A percentile compares a stretch with the other conserved stretches of the same genome.
Conservation (phyloP, 2,329 filamentous ascomycete species). For the Neonectria neomacrospora region DNA sequence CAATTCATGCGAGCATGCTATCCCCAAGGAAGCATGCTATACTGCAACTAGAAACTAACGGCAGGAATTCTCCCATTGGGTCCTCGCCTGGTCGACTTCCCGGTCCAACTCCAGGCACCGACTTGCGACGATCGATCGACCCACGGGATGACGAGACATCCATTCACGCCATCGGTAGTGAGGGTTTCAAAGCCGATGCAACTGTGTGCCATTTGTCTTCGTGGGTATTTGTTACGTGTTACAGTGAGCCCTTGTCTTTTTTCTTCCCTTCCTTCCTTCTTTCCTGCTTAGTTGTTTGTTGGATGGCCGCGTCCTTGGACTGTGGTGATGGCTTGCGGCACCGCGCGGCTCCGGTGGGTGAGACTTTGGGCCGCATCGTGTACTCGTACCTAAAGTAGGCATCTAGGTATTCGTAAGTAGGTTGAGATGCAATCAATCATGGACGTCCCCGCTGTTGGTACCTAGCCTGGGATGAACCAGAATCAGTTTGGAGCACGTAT, state of each 20-base stretch:
- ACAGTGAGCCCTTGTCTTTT: neutral
- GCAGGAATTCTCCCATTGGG: slow-evolving; percentile 36
- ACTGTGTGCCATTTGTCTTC: slow-evolving; percentile 2
- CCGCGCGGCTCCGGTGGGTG: slow-evolving; percentile 8
- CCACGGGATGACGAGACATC: slow-evolving; percentile 25
- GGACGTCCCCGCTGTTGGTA: neutral
- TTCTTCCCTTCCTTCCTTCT: neutral
- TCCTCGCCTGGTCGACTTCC: slow-evolving; percentile 1
- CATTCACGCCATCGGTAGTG: slow-evolving; percentile 25
- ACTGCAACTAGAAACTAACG: slow-evolving; percentile 18
- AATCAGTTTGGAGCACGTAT: slow-evolving; percentile 19
- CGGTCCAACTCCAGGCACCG: slow-evolving; percentile 25
- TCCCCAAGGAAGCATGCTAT: slow-evolving; percentile 6
- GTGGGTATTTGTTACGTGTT: slow-evolving; percentile 20
- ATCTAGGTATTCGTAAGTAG: too few relatives aligned
- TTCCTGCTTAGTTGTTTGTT: slow-evolving; percentile 9
- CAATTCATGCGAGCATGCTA: slow-evolving; percentile 4
- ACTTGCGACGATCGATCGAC: slow-evolving; percentile 24
- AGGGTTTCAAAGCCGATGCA: slow-evolving; percentile 12
- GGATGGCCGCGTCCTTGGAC: neutral
- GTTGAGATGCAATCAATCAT: neutral
- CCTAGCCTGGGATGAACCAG: slow-evolving; percentile 17
- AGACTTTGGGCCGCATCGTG: neutral
- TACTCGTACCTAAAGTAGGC: neutral
- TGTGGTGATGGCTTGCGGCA: slow-evolving; percentile 11